A percentile compares a stretch with the other conserved stretches of the same genome.
Evolutionary conservation across 345 rosid species (phyloP).

Genomic region (Anacardium occidentale): DNA sequence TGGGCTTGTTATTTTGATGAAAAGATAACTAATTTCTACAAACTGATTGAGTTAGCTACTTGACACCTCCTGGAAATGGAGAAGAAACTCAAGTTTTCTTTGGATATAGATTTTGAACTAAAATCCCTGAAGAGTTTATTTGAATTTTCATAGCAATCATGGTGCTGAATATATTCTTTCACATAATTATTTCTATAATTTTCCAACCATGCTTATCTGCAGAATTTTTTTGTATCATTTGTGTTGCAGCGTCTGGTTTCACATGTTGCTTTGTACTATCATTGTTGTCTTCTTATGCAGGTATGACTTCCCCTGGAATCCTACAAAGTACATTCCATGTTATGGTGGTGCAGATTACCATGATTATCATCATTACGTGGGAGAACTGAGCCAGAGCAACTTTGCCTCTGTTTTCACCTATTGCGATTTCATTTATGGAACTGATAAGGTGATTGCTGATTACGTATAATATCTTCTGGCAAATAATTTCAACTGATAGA

Average conservation of each 20-base stretch:
- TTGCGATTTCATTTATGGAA: constrained; percentile 91
- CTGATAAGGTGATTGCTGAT: constrained; percentile 64
- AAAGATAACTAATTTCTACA: not conserved
- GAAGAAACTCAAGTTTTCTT: not conserved
- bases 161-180: not conserved
- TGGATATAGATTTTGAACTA: not conserved
- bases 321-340: constrained; percentile 84
- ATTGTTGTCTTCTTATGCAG: constrained; percentile 35
- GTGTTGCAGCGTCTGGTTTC: not conserved
- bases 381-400: constrained; percentile 98
- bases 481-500: constrained; percentile 11
- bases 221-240: not conserved
- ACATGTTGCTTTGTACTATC: not conserved
- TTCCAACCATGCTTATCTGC: too few species aligned
- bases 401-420: constrained; percentile 97
- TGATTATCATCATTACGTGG: constrained; percentile 97
- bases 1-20: not conserved
- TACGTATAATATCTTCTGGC: not conserved
- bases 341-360: constrained; percentile 98
- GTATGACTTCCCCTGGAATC: constrained; percentile 89
- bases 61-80: not conserved
- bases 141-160: not conserved
- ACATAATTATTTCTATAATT: too few species aligned
- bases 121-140: not conserved
- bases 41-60: not conserved